Conservation (phyloP, 1,284 basidiomycete species). For the Stereum hirsutum region DNA sequence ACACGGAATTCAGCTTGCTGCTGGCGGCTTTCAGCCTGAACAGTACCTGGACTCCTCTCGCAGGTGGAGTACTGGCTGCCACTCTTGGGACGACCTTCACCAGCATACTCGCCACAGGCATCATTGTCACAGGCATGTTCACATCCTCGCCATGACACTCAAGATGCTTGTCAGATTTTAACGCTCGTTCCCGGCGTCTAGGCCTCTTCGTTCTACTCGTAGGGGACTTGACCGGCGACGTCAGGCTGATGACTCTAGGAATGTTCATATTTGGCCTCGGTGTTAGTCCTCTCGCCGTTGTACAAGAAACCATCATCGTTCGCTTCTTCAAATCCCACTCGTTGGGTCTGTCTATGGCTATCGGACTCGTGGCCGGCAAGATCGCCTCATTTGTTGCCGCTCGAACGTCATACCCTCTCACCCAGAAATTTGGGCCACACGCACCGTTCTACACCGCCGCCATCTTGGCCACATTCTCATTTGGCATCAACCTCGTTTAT, state of each 20-base stretch:
- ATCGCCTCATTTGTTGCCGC: conserved; percentile 68
- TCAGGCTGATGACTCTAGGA: conserved; percentile 60
- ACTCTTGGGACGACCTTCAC: conserved; percentile 60
- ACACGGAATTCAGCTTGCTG: conserved; percentile 69
- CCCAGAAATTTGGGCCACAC: conserved; percentile 53
- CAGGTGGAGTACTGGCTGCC: conserved; percentile 60
- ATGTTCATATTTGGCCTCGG: conserved; percentile 77
- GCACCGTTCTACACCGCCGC: conserved; percentile 73
- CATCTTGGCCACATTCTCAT: conserved; percentile 51
- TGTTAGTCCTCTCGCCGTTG: conserved; percentile 66
- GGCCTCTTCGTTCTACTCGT: conserved; percentile 56
- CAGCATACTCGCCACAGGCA: conserved; percentile 62
- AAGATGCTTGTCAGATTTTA: too few relatives aligned
- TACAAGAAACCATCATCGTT: conserved; percentile 74
- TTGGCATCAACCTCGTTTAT: conserved; percentile 60
- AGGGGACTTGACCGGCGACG: conserved; percentile 47
- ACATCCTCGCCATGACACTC: neutral
- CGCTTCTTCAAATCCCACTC: conserved; percentile 72
- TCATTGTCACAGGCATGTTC: conserved; percentile 51
- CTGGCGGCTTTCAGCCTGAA: conserved; percentile 71
- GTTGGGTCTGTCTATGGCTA: conserved; percentile 69
- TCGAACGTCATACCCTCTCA: conserved; percentile 66
- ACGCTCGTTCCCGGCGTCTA: conserved; percentile 14
- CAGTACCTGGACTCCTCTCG: conserved; percentile 73
- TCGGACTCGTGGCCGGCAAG: conserved; percentile 74